Evolutionary conservation across 768 basidiomycete genomes (phyloP), one percentile per base, ranked within the genome.

Genomic region (Pulveroboletus sp.): DNA sequence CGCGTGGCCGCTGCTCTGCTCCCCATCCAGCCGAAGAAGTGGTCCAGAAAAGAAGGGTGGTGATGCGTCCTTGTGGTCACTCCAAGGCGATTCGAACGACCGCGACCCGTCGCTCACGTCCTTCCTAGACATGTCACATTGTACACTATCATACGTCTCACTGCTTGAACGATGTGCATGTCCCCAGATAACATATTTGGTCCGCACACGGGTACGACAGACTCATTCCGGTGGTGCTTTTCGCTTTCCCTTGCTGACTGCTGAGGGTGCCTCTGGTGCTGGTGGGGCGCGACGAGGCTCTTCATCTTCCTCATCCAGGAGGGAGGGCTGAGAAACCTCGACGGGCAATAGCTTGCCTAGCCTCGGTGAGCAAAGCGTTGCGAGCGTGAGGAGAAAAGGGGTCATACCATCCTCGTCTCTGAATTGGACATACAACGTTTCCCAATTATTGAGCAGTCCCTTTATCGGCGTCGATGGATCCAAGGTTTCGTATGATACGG

Each of bases 1-100:
- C 83, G 87, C 24, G 91, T 97, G 11, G 90, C 93, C 36, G 93
- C 90, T 13, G 94, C 93, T 2, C 68, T 96, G n/a, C 73, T 94
- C 17, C 93, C 93, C 5, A 56, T 83, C 15, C 68, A 72, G 7
- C 74, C 76, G 38, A 73, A 71, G 31, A 39, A 67, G n/a, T 87
- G 85, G 87, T 65, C 40, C 26, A 57, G 50, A 67, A 39, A 76
- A 38, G 40, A 27, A 27, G 57, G 51, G 5, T 43, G 27, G 24
- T 56, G 33, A 57, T 36, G 18, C 14, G 24, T 15, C 24, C 14
- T 15, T 39, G 14, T 26, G 24, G 30, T n/a, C 28, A 30, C 18
- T 15, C 42, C 18, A 26, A n/a, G 5, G 27, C 15, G 21, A 6
- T n/a, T 14, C 21, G 6, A 18, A 6, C 21, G 21, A 39, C 32